Conservation (phyloP, 2,329 filamentous ascomycete genomes). For the Xylaria sp. region DNA sequence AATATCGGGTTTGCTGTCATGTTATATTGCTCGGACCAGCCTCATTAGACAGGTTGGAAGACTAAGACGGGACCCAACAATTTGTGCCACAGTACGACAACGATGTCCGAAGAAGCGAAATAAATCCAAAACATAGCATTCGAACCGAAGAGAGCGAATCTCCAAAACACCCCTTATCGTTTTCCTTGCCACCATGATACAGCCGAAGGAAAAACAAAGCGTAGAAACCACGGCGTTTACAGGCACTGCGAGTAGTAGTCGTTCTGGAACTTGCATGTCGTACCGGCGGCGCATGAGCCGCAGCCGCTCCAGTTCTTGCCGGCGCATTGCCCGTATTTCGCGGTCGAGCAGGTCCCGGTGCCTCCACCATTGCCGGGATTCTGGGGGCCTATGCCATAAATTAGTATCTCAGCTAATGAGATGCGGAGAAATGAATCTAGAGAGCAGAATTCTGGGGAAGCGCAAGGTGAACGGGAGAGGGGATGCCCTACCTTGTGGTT, state of each 20-base stretch:
- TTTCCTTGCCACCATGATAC: neutral
- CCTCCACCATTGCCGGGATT: conserved; percentile 23
- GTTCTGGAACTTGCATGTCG: conserved; percentile 47
- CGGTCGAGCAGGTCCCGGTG: conserved; percentile 40
- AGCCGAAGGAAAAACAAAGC: neutral
- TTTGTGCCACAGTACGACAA: neutral
- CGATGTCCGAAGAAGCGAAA: neutral
- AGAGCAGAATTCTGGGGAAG: neutral
- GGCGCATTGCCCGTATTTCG: conserved; percentile 48
- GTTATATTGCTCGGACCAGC: neutral
- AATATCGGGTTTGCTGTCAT: neutral
- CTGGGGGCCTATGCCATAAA: conserved; percentile 20
- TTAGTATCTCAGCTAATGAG: conserved; percentile 9
- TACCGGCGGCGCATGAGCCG: conserved; percentile 41
- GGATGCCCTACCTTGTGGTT: conserved; percentile 26
- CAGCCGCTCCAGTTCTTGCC: conserved; percentile 48
- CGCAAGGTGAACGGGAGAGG: neutral
- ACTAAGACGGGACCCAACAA: neutral
- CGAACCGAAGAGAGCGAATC: neutral
- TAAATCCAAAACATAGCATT: conserved; percentile 1
- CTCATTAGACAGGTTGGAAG: neutral
- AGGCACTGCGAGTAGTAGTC: conserved; percentile 49
- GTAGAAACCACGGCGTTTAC: conserved; percentile 16
- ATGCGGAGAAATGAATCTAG: rapidly evolving
- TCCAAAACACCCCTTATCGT: neutral